A percentile compares a stretch with the other conserved stretches of the same genome.
Conservation (phyloP, 257 asterid species). For the Capsicum pubescens region DNA sequence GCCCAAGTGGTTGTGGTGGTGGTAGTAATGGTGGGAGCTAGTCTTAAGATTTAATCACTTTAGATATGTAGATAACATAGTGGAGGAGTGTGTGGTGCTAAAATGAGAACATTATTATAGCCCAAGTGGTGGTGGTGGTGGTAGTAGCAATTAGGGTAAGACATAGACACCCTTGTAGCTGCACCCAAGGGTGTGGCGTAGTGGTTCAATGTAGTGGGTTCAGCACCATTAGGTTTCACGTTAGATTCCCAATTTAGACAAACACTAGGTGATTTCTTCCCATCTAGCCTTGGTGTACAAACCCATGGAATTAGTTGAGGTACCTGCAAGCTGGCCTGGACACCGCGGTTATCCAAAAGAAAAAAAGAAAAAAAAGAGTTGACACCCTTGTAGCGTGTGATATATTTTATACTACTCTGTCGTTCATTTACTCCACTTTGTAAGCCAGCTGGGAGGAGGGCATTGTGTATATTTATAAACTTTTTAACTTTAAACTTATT, state of each 20-base stretch:
- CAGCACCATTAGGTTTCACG: too few relatives aligned
- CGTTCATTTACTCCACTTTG: neutral
- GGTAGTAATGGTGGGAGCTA: neutral
- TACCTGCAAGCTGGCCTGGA: too few relatives aligned
- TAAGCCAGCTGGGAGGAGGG: slow-evolving; percentile 11
- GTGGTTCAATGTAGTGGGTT: too few relatives aligned
- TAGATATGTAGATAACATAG: slow-evolving; percentile 4
- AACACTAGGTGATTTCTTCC: too few relatives aligned
- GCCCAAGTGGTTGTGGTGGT: slow-evolving; percentile 6
- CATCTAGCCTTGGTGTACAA: too few relatives aligned
- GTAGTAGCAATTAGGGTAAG: neutral
- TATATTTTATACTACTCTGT: neutral
- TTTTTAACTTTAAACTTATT: neutral
- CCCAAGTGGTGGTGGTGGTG: slow-evolving; percentile 18
- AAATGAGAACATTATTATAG: neutral
- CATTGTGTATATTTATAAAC: neutral
- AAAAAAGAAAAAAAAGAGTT: neutral
- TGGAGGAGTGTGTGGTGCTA: neutral
- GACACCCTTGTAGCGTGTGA: slow-evolving; percentile 6
- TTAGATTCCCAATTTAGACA: too few relatives aligned
- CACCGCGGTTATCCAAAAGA: too few relatives aligned
- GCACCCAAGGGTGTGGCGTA: too few relatives aligned
- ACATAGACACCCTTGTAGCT: slow-evolving; percentile 18
- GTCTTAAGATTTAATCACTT: neutral
- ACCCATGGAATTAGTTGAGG: too few relatives aligned